Base-by-base conservation (phyloP, 257 asterid genomes). In the Catharanthus roseus region DNA sequence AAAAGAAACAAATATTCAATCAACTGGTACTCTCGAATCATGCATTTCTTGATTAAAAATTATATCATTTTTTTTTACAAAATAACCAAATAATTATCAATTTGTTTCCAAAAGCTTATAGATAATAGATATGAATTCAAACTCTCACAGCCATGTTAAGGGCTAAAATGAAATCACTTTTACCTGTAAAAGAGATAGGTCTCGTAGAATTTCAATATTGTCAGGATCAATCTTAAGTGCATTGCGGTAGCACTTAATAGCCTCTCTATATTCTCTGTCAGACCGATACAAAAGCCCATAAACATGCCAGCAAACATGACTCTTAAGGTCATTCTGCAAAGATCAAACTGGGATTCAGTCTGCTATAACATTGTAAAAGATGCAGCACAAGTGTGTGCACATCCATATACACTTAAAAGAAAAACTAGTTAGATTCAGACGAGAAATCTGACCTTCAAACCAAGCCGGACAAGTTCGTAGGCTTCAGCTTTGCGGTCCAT, bases 221-320 rank as follows among this genome's bases (percentile, higher is more conserved):
- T 95, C 99, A 33, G 99, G 96, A 81, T 95, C 99, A 61, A 91
- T 91, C 81, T 65, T 88, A 65, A 95, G 97, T 26, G 99, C 99
- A 81, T 95, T 95, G 49, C 97, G 90, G 80, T 95, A 95, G 78
- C 99, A 91, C 80, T 95, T 95, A 74, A 95, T 95, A 70, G 99
- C 99, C 78, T 95, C 99, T 78, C 97, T 82, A 82, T 95, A 95
- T 80, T 95, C 99, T 86, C 99, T 88, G 82, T 95, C 99, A 2
- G 99, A 91, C 21, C 99, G 90, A 72, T 95, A 95, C 60, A 95
- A 81, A 75, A 95, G 99, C 69, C 99, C 99, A 79, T 88, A 95
- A 49, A 95, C 99, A 77, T 95, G 99, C 99, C 99, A 95, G 83
- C 99, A 95, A 68, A 95, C 95, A 82, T 95, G 99, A 81, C 99